Evolutionary conservation across 2,329 filamentous ascomycete genomes (phyloP), one percentile per base, ranked within the genome.

Genomic region (Cladophialophora psammophila): DNA sequence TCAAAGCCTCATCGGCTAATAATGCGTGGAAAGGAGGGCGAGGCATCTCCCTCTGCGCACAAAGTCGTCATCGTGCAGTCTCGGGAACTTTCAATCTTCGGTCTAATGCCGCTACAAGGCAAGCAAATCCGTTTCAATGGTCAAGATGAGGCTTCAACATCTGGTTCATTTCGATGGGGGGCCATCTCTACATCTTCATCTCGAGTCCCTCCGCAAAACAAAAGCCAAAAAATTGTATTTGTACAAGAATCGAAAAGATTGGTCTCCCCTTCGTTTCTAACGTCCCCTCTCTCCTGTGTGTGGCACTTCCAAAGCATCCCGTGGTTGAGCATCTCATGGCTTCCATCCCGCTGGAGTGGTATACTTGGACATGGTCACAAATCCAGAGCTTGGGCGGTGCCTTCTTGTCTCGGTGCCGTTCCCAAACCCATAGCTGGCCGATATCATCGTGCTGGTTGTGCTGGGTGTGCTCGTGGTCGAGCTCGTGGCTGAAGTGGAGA

Each of bases 321-420:
- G 53, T 40, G 18, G 6, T 26, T 20, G n/a, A 32, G 26, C 18
- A 34, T 12, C 35, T 65, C 55, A 69, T 55, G 53, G 61, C 58
- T 67, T 69, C 58, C 53, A 67, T 40, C 67, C 64, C 5, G 65
- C 34, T n/a, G 68, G 62, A 34, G 63, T 62, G 38, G 63, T 60
- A n/a, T 62, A 55, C 26, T 35, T 67, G 31, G 68, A 68, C 36
- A 68, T 58, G 31, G 65, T 70, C 50, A 70, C 6, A 34, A 70
- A 70, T 13, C 65, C 65, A 1, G 68, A 66, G 57, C 68, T 70
- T 12, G 62, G 15, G 8, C 61, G 54, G 13, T 54, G 36, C 18
- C 36, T 45, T 13, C 32, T 36, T 15, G 60, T 56, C 18, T 57
- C 50, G 12, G 60, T 59, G 15, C 59, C 63, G 42, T 69, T 69